Evolutionary conservation across 768 basidiomycete species (phyloP).

Genomic region (Lactifluus rugatus): DNA sequence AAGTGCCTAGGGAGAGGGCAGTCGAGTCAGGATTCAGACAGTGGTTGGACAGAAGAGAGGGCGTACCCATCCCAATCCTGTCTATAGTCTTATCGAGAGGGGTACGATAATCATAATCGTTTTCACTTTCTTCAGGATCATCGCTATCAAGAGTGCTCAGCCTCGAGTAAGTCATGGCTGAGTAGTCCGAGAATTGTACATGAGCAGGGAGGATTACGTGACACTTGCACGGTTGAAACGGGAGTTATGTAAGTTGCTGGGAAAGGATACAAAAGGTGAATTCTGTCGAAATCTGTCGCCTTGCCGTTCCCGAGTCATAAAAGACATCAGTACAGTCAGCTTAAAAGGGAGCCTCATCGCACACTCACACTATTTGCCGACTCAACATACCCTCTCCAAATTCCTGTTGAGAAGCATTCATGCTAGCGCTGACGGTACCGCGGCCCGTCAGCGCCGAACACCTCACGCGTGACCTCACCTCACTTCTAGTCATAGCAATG

Average conservation of each 20-base stretch:
- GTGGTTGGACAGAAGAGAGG: background rate
- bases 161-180: conserved; percentile 29
- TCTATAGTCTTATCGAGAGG: conserved; percentile 80
- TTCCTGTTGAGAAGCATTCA: no score
- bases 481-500: no score
- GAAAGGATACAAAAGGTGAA: background rate
- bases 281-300: background rate
- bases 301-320: background rate
- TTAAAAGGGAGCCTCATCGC: no score
- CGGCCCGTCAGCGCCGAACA: no score
- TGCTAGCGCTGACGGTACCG: no score
- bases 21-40: background rate
- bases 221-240: background rate
- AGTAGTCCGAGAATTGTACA: conserved; percentile 39
- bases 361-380: no score
- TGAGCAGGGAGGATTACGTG: conserved; percentile 33
- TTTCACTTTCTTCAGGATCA: conserved; percentile 25
- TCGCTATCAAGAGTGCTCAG: conserved; percentile 29
- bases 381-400: no score
- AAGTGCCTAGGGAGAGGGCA: conserved; percentile 37
- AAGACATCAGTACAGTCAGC: no score
- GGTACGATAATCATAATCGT: conserved; percentile 28
- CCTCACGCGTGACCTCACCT: no score
- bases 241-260: background rate
- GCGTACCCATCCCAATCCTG: conserved; percentile 76